Evolutionary conservation across 2,329 filamentous ascomycete species (phyloP).

Genomic region (Colletotrichum musae): DNA sequence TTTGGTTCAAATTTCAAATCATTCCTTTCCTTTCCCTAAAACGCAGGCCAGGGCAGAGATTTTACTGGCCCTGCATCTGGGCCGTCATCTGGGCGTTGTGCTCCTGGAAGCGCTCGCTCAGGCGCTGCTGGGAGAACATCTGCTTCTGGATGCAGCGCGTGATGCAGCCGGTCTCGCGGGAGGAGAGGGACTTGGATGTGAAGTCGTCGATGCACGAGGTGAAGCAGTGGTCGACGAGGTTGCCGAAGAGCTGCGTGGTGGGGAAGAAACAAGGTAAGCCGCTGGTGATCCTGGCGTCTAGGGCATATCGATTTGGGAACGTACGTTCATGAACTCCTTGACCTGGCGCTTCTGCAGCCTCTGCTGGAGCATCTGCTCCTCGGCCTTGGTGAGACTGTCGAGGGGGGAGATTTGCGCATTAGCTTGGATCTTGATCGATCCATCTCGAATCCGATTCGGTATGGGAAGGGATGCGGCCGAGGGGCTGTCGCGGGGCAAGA

Average conservation of each 20-base stretch:
- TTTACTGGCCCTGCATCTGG: conserved; percentile 65
- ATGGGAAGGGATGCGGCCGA: not conserved
- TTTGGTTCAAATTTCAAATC: too few species aligned
- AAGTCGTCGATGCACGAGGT: conserved; percentile 98
- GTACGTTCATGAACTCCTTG: conserved; percentile 98
- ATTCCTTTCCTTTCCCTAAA: conserved; percentile 6
- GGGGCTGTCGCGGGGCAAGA: too few species aligned
- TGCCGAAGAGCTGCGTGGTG: conserved; percentile 67
- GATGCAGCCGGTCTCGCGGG: conserved; percentile 91
- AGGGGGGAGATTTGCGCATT: conserved; percentile 24
- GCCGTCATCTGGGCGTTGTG: conserved; percentile 73
- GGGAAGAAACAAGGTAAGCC: conserved; percentile 20
- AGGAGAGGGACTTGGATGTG: conserved; percentile 93
- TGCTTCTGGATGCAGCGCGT: conserved; percentile 97
- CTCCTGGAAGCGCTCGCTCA: conserved; percentile 90
- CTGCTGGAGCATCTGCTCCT: conserved; percentile 93
- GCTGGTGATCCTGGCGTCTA: not conserved
- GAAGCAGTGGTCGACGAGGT: conserved; percentile 91
- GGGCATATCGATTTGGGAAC: conserved; percentile 48
- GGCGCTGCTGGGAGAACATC: conserved; percentile 89
- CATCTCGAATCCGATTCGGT: not conserved
- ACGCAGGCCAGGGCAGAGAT: too few species aligned
- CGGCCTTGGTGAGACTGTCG: conserved; percentile 76
- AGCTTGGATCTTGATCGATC: conserved; percentile 30
- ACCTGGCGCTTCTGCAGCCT: conserved; percentile 99